phyloP scores from a whole-genome alignment of 495 filamentous ascomycete genomes.

The Parathielavia hyrcaniae region DNA sequence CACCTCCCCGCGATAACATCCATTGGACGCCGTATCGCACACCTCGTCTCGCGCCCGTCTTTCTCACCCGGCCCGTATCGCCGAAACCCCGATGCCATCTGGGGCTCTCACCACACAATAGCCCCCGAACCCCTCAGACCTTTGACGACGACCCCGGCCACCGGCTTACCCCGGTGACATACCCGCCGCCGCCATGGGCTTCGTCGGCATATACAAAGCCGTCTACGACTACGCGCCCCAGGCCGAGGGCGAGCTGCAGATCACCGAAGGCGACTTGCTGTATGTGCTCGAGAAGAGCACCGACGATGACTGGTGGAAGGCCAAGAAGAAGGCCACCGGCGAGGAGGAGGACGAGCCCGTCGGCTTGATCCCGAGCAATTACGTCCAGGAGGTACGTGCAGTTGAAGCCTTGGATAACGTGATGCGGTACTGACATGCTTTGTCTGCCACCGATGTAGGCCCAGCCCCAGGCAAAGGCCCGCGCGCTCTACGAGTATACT shows the following conservation, averaged over 20 bases:
- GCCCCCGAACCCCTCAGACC: neutral
- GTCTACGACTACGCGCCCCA: conserved; percentile 92
- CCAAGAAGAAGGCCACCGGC: conserved; percentile 87
- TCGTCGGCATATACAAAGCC: conserved; percentile 86
- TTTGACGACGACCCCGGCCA: too few relatives aligned
- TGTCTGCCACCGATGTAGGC: conserved; percentile 45
- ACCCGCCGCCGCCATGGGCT: conserved; percentile 51
- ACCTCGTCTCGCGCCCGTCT: too few relatives aligned
- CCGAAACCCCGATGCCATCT: too few relatives aligned
- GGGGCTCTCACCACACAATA: neutral
- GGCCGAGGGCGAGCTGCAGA: conserved; percentile 76
- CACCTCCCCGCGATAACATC: too few relatives aligned
- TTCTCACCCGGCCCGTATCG: too few relatives aligned
- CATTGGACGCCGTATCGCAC: too few relatives aligned
- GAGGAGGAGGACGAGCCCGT: conserved; percentile 94
- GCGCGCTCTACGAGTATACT: conserved; percentile 91
- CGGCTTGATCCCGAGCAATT: conserved; percentile 91
- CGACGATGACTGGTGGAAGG: conserved; percentile 97
- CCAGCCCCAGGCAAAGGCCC: conserved; percentile 64
- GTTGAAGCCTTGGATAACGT: neutral
- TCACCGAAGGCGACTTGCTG: conserved; percentile 83
- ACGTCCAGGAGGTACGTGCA: conserved; percentile 82
- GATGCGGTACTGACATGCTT: neutral
- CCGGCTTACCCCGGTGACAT: neutral
- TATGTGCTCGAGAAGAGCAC: conserved; percentile 85